These are phyloP conservation scores for Brassica incana DNA, from an alignment of 345 rosid genomes.

Conservation along the genomic window DNA sequence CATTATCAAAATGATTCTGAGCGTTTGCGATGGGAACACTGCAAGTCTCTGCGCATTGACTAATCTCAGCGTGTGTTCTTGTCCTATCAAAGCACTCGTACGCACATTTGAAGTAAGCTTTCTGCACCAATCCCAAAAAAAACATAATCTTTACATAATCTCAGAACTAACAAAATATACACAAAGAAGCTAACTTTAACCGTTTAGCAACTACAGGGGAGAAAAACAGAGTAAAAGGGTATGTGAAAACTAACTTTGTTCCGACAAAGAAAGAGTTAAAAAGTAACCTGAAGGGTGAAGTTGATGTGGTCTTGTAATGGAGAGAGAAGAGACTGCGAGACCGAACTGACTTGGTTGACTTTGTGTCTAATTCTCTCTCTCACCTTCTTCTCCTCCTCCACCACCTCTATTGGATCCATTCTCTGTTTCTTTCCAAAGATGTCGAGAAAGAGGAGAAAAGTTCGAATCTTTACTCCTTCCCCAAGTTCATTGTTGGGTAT, in stretches of 20 bases:
- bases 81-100: conserved; percentile 86
- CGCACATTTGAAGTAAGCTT: conserved; percentile 92
- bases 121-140: conserved; percentile 46
- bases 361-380: conserved; percentile 68
- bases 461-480: background rate
- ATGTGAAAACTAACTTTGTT: background rate
- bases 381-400: conserved; percentile 57
- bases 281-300: conserved; percentile 81
- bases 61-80: conserved; percentile 69
- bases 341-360: conserved; percentile 63
- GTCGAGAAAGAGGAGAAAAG: background rate
- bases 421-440: background rate
- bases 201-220: background rate
- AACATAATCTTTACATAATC: background rate
- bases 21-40: conserved; percentile 74
- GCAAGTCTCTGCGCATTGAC: conserved; percentile 76
- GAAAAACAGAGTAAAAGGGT: background rate
- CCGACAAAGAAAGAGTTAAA: background rate
- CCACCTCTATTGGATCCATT: conserved; percentile 62
- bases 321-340: conserved; percentile 72
- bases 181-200: background rate
- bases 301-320: conserved; percentile 84
- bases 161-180: background rate
- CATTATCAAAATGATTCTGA: conserved; percentile 73
- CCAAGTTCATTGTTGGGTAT: background rate